A percentile compares a stretch with the other conserved stretches of the same genome.
phyloP scores from a whole-genome alignment of 441 rosid species.

The Syzygium syzygioides region DNA sequence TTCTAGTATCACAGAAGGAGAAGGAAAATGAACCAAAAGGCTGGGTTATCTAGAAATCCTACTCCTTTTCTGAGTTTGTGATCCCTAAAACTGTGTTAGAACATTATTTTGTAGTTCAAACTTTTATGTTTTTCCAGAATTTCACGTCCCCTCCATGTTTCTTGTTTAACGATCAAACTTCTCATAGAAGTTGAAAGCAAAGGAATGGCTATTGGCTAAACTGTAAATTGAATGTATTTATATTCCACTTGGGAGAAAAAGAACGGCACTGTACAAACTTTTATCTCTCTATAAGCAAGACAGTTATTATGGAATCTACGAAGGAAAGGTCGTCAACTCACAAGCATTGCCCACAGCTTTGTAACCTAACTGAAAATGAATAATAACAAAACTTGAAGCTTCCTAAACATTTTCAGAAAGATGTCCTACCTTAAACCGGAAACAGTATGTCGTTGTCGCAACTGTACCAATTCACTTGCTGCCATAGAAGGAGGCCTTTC shows the following conservation, averaged over 20 bases:
- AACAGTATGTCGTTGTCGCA: conserved; percentile 85
- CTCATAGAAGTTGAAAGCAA: not conserved
- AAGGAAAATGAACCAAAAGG: not conserved
- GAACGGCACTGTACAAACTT: not conserved
- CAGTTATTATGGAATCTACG: not conserved
- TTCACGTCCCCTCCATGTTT: not conserved
- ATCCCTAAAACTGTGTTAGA: not conserved
- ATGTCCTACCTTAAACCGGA: conserved; percentile 78
- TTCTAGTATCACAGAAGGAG: not conserved
- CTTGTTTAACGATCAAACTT: not conserved
- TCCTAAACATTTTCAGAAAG: not conserved
- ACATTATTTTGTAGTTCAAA: not conserved
- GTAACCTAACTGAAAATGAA: not conserved
- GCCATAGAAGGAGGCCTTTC: conserved; percentile 85
- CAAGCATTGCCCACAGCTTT: not conserved
- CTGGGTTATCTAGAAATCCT: not conserved
- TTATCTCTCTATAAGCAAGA: not conserved
- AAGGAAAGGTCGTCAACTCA: not conserved
- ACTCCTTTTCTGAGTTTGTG: not conserved
- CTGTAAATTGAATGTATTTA: not conserved
- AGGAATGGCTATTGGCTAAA: not conserved
- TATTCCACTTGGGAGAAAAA: not conserved
- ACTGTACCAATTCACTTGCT: conserved; percentile 77
- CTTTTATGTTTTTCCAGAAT: not conserved
- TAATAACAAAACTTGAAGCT: not conserved